phyloP scores from a whole-genome alignment of 345 rosid genomes.

The Rhodamnia argentea region DNA sequence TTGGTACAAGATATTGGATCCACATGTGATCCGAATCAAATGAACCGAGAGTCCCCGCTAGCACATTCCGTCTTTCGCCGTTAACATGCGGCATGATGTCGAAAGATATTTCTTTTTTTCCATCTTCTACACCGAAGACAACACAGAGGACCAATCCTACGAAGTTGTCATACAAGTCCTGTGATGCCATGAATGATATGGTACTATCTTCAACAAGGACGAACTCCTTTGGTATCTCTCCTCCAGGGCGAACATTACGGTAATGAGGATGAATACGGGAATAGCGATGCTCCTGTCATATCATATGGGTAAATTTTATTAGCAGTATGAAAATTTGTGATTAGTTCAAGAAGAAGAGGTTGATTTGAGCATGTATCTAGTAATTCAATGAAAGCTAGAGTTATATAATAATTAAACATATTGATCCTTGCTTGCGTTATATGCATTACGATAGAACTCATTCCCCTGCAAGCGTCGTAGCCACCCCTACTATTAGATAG shows the following conservation, averaged over 20 bases:
- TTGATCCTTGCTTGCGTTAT: not conserved
- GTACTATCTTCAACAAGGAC: not conserved
- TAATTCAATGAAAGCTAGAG: not conserved
- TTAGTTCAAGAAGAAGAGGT: not conserved
- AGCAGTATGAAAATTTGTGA: not conserved
- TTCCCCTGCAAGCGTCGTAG: not conserved
- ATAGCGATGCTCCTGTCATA: not conserved
- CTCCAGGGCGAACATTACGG: not conserved
- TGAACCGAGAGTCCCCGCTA: not conserved
- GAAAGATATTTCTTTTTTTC: not conserved
- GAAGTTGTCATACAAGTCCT: not conserved
- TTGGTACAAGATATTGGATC: not conserved
- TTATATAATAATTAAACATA: not conserved
- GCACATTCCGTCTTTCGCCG: not conserved
- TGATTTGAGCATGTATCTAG: not conserved
- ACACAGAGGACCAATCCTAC: not conserved
- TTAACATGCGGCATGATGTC: not conserved
- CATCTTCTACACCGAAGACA: not conserved
- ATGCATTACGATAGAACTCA: not conserved
- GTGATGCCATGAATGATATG: not conserved
- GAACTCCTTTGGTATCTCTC: not conserved
- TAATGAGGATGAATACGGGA: not conserved
- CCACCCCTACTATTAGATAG: too few relatives aligned
- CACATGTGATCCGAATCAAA: not conserved
- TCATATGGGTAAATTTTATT: not conserved